Conservation (phyloP, 768 basidiomycete species). For the Boletus speciosus region DNA sequence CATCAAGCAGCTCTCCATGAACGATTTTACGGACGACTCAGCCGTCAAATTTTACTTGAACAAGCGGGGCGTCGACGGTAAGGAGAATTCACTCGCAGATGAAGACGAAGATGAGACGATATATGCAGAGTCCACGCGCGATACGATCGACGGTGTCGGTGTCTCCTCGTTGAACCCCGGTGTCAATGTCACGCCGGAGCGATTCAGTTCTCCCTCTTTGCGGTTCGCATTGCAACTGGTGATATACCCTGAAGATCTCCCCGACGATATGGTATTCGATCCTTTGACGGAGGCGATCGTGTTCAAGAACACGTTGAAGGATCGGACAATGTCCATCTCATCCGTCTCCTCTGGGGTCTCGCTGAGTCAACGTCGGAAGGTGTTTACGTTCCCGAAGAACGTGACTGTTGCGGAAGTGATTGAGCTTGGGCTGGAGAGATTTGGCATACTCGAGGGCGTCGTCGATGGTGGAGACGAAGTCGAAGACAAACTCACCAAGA, state of each 20-base stretch:
- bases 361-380: conserved; percentile 64
- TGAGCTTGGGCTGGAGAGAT: conserved; percentile 86
- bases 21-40: conserved; percentile 96
- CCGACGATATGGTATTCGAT: conserved; percentile 94
- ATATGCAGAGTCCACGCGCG: conserved; percentile 35
- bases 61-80: conserved; percentile 45
- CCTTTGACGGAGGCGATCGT: conserved; percentile 90
- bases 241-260: conserved; percentile 87
- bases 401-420: conserved; percentile 96
- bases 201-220: conserved; percentile 79
- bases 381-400: conserved; percentile 92
- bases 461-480: conserved; percentile 98
- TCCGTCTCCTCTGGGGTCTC: conserved; percentile 52
- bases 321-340: conserved; percentile 42
- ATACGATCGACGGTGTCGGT: conserved; percentile 28
- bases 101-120: conserved; percentile 42
- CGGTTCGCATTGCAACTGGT: conserved; percentile 84
- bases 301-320: conserved; percentile 70
- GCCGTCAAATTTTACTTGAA: conserved; percentile 96
- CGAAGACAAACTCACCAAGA: conserved; percentile 85
- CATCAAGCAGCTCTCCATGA: conserved; percentile 91
- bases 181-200: conserved; percentile 56
- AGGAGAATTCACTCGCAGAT: conserved; percentile 45
- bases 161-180: conserved; percentile 22
- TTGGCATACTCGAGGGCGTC: conserved; percentile 95